Base-by-base conservation (phyloP, 495 filamentous ascomycete species). In the Usnea hakonensis region DNA sequence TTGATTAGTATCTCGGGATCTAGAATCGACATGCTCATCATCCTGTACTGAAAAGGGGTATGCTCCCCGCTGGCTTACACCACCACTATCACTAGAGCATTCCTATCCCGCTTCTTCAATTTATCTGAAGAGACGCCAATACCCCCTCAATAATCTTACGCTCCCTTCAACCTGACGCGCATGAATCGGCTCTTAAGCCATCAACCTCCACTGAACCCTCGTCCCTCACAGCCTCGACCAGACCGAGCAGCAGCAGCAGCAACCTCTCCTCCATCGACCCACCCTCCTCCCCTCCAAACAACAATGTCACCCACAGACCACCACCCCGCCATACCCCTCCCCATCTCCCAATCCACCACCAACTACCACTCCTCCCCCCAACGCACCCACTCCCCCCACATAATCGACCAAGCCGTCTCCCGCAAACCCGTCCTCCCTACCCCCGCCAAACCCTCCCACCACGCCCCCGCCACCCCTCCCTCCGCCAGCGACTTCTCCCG, bases 341-440 rank as follows among this genome's bases (percentile, higher is more conserved):
- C 38, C 32, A 21, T 35, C 44, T n/a, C 38, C 40, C 30, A 59
- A 43, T 11, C 44, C 50, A 21, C 21, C 32, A 13, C 50, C 38
- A 14, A 5, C 58, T 50, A 26, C 16, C 58, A 32, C 41, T 26
- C 23, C 43, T 48, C 58, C 5, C 56, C 46, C 23, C 46, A 28
- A 50, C 46, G 46, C 46, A 50, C 46, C 46, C 46, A 50, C 46
- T 50, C 46, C 36, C 62, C 62, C 6, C 62, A 64, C 43, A 59
- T 64, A 13, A 28, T 37, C 40, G 43, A 55, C 26, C 62, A 64
- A 64, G 62, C 55, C 37, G 40, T 59, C 32, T 55, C 55, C 9
- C 62, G 62, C 38, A 64, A 64, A 59, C 62, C 62, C 44, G 26
- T 64, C 56, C 46, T 55, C 14, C 28, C 21, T 32, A 41, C 38